These are phyloP conservation scores for Cryphonectria naterciae DNA, from an alignment of 2,329 filamentous ascomycete species.

Conservation along the genomic window DNA sequence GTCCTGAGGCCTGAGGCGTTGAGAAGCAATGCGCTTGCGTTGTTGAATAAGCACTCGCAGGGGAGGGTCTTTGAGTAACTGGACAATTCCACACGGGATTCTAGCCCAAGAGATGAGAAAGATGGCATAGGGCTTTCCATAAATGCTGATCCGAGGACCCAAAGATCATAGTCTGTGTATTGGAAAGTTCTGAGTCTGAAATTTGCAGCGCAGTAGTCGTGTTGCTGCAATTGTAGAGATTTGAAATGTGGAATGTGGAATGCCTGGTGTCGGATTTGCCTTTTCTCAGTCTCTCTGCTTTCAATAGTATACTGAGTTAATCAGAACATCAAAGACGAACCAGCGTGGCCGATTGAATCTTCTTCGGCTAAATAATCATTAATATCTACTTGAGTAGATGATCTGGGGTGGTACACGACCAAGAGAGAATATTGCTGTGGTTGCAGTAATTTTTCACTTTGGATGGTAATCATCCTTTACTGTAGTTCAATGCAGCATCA, in stretches of 20 bases:
- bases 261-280: neutral
- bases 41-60: constrained; percentile 25
- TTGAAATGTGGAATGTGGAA: neutral
- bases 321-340: too few relatives aligned
- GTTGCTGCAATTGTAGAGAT: neutral
- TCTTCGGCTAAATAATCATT: too few relatives aligned
- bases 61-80: constrained; percentile 4
- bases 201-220: neutral
- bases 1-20: constrained; percentile 22
- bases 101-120: too few relatives aligned
- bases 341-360: too few relatives aligned
- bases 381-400: too few relatives aligned
- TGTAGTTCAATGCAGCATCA: too few relatives aligned
- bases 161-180: neutral
- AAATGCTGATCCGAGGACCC: neutral
- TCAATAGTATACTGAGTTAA: too few relatives aligned
- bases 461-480: too few relatives aligned
- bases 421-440: too few relatives aligned
- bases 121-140: neutral
- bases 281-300: neutral
- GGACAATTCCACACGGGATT: neutral
- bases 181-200: neutral
- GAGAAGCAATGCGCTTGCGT: constrained; percentile 16
- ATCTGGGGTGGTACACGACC: too few relatives aligned
- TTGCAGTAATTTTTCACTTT: too few relatives aligned